Evolutionary conservation across 73 alveolate genomes (phyloP), one percentile per base, ranked within the genome.

Genomic region (Paramecium primaurelia): DNA sequence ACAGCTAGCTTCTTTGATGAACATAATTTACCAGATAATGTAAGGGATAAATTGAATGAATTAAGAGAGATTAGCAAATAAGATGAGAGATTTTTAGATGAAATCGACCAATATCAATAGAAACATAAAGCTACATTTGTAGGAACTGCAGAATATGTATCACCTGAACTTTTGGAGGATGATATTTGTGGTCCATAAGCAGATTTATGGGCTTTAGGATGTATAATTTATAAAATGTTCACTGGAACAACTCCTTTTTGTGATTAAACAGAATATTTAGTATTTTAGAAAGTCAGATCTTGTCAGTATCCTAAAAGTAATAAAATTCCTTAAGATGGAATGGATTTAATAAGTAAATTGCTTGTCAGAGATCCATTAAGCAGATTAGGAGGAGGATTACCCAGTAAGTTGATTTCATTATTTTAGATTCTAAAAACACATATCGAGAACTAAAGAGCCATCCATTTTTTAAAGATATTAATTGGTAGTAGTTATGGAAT

Each of bases 171-270:
- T 12, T 64, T 92, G 30, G 93, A 93, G 28, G 98, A 96, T 71
- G 95, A 95, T 18, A 94, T 96, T 26, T 95, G 97, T 32, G 97
- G 97, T 59, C 92, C 92, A 42, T 36, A 77, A 92, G 92, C 92
- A n/a, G 96, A 92, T 86, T 32, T 92, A 20, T 92, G 96, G 94
- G 93, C 96, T 42, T 60, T 92, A 18, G 96, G 96, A 16, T 93
- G 98, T 87, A 92, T 98, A 80, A 87, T 98, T 8, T 98, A 96
- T 93, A 95, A 96, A 94, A 93, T 98, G 97, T 92, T 93, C 51
- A 83, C 87, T 59, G 99, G 98, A 8, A 94, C 94, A 73, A 95
- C 99, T 28, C 99, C 99, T 4, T 98, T 97, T 91, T 80, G 93
- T 86, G 98, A 95, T 38, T 69, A 73, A 77, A 93, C 93, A 22